phyloP scores from a whole-genome alignment of 2,329 filamentous ascomycete genomes.

The Beauveria australis region DNA sequence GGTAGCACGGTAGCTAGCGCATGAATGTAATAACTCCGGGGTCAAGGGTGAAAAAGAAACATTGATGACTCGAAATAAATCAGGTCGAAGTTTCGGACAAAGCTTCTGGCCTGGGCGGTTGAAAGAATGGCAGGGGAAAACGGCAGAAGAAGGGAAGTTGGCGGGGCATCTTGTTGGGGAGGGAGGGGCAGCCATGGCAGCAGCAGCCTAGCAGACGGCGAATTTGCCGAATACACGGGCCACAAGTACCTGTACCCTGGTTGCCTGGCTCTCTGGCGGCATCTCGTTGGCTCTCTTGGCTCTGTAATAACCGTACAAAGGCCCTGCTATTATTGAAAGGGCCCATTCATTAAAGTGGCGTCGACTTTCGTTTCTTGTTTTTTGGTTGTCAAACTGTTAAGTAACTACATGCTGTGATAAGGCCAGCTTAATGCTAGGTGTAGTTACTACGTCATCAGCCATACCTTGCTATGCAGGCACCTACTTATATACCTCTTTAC shows the following conservation, averaged over 20 bases:
- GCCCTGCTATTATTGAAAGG: neutral
- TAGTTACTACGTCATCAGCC: neutral
- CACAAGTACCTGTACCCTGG: neutral
- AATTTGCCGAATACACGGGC: neutral
- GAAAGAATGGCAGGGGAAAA: neutral
- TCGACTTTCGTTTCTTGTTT: neutral
- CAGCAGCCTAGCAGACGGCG: neutral
- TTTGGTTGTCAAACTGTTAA: neutral
- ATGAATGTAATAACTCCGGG: neutral
- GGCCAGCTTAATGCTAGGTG: no score
- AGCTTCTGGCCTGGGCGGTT: neutral
- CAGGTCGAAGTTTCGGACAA: neutral
- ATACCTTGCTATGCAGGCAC: neutral
- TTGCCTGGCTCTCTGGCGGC: neutral
- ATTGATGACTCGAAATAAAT: neutral
- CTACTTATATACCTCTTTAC: no score
- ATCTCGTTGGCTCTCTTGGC: neutral
- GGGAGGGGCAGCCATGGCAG: constrained; percentile 4
- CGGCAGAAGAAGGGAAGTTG: neutral
- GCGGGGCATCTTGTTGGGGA: constrained; percentile 4
- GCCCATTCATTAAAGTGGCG: neutral
- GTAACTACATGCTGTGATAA: no score
- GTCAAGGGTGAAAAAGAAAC: neutral
- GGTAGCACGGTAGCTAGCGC: neutral
- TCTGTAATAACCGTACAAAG: neutral